These are phyloP conservation scores for Daldinia caldariorum DNA, from an alignment of 495 filamentous ascomycete genomes.

Conservation along the genomic window DNA sequence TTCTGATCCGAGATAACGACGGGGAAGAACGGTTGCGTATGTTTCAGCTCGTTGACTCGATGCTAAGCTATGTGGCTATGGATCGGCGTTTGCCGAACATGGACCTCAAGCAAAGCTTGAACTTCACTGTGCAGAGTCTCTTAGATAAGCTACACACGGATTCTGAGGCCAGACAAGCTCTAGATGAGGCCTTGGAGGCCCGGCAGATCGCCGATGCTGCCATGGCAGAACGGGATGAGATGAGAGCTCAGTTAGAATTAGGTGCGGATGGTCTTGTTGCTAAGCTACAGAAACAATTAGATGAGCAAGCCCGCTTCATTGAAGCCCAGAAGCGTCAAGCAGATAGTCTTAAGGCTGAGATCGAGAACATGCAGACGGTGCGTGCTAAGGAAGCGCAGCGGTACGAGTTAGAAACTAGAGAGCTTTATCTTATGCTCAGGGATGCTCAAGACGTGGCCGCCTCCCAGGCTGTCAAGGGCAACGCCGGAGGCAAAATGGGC, in stretches of 20 bases:
- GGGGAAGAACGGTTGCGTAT: conserved; percentile 91
- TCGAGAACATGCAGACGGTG: conserved; percentile 85
- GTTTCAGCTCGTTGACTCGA: conserved; percentile 98
- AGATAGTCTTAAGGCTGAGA: conserved; percentile 85
- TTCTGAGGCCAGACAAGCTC: conserved; percentile 87
- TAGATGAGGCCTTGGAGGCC: conserved; percentile 88
- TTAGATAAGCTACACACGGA: conserved; percentile 96
- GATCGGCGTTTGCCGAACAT: conserved; percentile 94
- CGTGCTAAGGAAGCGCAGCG: conserved; percentile 92
- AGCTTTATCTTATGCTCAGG: conserved; percentile 97
- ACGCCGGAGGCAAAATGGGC: conserved; percentile 62
- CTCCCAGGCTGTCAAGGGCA: conserved; percentile 79
- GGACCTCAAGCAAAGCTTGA: conserved; percentile 95
- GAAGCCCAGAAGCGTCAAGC: conserved; percentile 86
- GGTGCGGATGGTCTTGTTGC: conserved; percentile 93
- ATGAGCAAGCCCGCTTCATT: conserved; percentile 90
- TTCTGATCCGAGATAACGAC: conserved; percentile 92
- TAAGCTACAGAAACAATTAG: conserved; percentile 90
- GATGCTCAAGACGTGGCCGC: conserved; percentile 97
- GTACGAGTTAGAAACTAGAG: conserved; percentile 93
- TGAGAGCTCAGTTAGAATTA: conserved; percentile 89
- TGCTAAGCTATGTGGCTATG: conserved; percentile 99
- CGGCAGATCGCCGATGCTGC: conserved; percentile 94
- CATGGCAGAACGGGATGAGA: conserved; percentile 95
- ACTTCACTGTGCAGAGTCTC: conserved; percentile 95